Evolutionary conservation across 2,329 filamentous ascomycete genomes (phyloP), one percentile per base, ranked within the genome.

Genomic region (Colletotrichum sp.): DNA sequence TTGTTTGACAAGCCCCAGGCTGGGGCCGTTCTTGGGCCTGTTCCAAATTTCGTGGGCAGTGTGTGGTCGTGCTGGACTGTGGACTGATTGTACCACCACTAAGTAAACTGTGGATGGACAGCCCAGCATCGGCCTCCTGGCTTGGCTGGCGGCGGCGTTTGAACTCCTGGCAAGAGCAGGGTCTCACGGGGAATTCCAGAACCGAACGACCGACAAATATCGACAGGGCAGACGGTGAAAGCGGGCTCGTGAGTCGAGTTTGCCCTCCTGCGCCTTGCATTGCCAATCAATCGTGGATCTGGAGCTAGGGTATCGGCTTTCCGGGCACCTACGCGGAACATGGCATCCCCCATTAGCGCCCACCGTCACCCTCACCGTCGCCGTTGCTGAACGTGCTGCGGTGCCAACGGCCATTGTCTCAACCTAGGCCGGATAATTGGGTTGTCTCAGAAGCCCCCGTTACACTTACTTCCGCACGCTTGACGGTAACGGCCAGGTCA

Each of bases 151-250:
- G 38, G 38, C 38, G 63, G 63, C 36, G 63, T 52, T 66, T 66
- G 63, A 38, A 38, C 63, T 48, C 63, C 36, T 48, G 18, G 63
- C 63, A 32, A 26, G 32, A n/a, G 43, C 72, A 67, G 63, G 73
- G 73, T 67, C 26, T 64, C n/a, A 75, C 73, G 73, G 73, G 70
- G 63, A 75, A 72, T 75, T 75, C 69, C 73, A 75, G 73, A 72
- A 67, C 69, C 43, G 69, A 75, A 38, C 57, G 63, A 57, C 73
- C 69, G 73, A 75, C 73, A 64, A 75, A 72, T 75, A 72, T 75
- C 73, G 73, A 72, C 73, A 72, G 63, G 73, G 73, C 73, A 72
- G 69, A 75, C 61, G 38, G 57, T 28, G 63, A 9, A 38, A 66
- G 38, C 69, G 63, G 57, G 69, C 69, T 57, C 64, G 69, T 67